Conservation (phyloP, 78 protist genomes). For the Paulinella micropora region DNA sequence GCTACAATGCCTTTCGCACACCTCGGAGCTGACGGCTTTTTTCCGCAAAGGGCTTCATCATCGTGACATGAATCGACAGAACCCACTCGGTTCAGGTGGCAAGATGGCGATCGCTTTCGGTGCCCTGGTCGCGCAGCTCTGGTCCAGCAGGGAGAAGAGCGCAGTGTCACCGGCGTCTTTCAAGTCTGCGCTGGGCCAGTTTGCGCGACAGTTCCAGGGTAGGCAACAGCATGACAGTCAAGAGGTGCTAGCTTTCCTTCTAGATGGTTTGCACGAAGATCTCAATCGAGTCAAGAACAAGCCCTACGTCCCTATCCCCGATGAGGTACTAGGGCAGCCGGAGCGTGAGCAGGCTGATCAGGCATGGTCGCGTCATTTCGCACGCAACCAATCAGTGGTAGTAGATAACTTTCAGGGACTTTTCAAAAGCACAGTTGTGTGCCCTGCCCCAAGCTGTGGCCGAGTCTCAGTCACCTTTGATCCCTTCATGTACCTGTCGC, state of each 20-base stretch:
- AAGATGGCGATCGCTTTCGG: background rate
- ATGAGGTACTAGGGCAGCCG: background rate
- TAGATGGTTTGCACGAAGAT: constrained; percentile 37
- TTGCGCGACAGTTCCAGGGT: constrained; percentile 17
- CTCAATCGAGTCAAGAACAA: background rate
- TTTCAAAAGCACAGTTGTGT: background rate
- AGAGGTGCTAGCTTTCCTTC: constrained; percentile 26
- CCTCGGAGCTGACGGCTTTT: background rate
- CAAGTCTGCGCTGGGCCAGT: background rate
- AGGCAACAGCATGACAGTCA: constrained; percentile 30
- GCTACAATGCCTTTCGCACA: background rate
- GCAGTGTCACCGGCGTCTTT: background rate
- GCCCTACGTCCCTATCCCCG: background rate
- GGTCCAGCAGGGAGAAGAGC: background rate
- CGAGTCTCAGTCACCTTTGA: background rate
- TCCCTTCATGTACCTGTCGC: constrained; percentile 21
- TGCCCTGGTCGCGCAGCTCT: background rate
- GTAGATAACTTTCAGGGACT: constrained; percentile 20
- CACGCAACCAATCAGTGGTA: background rate
- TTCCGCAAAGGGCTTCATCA: background rate
- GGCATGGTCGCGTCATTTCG: background rate
- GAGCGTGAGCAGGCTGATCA: background rate
- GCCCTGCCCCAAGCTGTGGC: background rate
- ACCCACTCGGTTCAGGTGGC: background rate
- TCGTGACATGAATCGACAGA: background rate